Percentiles rank a stretch among this genome's conserved stretches.
phyloP scores from a whole-genome alignment of 2,329 filamentous ascomycete genomes.

The Pestalotiopsis sp. region DNA sequence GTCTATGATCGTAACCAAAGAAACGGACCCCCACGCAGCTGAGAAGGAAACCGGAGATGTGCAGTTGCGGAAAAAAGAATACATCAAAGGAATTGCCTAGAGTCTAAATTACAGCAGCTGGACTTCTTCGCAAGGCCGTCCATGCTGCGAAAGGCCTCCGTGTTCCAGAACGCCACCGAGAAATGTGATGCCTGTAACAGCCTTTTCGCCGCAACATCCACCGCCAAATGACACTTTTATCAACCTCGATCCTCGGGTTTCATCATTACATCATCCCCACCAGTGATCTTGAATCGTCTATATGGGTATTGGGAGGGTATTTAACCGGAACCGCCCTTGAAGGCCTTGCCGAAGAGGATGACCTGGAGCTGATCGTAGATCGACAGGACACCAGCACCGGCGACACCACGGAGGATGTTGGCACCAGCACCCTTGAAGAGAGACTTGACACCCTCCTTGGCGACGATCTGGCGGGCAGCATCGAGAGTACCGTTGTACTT shows the following conservation, averaged over 20 bases:
- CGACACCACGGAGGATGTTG: slow-evolving; percentile 99
- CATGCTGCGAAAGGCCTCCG: slow-evolving; percentile 34
- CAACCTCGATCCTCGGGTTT: slow-evolving; percentile 34
- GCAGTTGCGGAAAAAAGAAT: slow-evolving; percentile 37
- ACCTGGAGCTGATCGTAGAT: slow-evolving; percentile 99
- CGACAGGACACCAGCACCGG: slow-evolving; percentile 99
- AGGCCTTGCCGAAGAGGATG: slow-evolving; percentile 99
- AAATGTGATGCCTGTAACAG: slow-evolving; percentile 37
- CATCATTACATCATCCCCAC: slow-evolving; percentile 38
- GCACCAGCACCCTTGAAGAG: slow-evolving; percentile 99
- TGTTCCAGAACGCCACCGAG: slow-evolving; percentile 37
- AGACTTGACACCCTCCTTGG: slow-evolving; percentile 96
- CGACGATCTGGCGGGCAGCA: slow-evolving; percentile 93
- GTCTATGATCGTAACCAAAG: slow-evolving; percentile 41
- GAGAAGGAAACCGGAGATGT: slow-evolving; percentile 32
- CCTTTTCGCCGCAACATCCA: slow-evolving; percentile 48
- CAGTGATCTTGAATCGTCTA: slow-evolving; percentile 37
- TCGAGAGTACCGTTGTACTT: slow-evolving; percentile 99
- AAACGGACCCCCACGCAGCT: slow-evolving; percentile 29
- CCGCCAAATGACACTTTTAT: slow-evolving; percentile 41
- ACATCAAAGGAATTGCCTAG: slow-evolving; percentile 56
- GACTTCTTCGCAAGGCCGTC: slow-evolving; percentile 46
- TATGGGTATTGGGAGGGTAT: slow-evolving; percentile 38
- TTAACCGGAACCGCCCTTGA: slow-evolving; percentile 69
- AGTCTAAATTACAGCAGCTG: slow-evolving; percentile 66